Base-by-base conservation (phyloP, 1,284 basidiomycete species). In the Naganishia albida region DNA sequence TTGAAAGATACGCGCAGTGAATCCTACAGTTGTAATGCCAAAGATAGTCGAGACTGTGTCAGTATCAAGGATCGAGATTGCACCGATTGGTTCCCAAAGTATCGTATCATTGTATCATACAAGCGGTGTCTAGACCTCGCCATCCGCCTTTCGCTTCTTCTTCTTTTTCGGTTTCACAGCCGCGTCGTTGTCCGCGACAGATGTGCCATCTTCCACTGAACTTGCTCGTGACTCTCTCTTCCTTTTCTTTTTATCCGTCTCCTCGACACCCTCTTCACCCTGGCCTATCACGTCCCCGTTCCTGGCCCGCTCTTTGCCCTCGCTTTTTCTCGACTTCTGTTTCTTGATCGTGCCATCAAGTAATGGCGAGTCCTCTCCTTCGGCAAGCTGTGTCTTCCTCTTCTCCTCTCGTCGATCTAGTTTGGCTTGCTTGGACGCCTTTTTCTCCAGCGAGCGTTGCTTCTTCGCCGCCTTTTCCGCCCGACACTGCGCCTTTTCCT, bases 361-460 rank as follows among this genome's bases (percentile, higher is more conserved):
- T n/a, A 13, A 16, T 20, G 38, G 26, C 7, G 51, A 10, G 10
- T 48, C 46, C 20, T 23, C 42, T 16, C 13, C 42, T 6, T 18
- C 42, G 16, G n/a, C 10, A 4, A 28, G 26, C 26, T 51, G 25
- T 16, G 15, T 30, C 12, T 28, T 51, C 49, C 16, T 51, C 25
- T 16, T 25, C 28, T 53, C 34, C 40, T 34, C 38, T 30, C 48
- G 23, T 26, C 42, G 38, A 34, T 48, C 49, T 20, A 42, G 51
- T 28, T 63, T 59, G 26, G 56, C 66, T 13, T 60, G 66, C 51
- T 64, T 68, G 18, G 63, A 65, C 16, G 46, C 69, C 53, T 70
- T 71, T 53, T 57, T 57, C 16, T 57, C 51, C 20, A 56, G 63
- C 63, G 69, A 65, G 39, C 66, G 69, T 20, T 66, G 69, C 67